Evolutionary conservation across 2,329 filamentous ascomycete species (phyloP).

Genomic region (Aureobasidium zeae): DNA sequence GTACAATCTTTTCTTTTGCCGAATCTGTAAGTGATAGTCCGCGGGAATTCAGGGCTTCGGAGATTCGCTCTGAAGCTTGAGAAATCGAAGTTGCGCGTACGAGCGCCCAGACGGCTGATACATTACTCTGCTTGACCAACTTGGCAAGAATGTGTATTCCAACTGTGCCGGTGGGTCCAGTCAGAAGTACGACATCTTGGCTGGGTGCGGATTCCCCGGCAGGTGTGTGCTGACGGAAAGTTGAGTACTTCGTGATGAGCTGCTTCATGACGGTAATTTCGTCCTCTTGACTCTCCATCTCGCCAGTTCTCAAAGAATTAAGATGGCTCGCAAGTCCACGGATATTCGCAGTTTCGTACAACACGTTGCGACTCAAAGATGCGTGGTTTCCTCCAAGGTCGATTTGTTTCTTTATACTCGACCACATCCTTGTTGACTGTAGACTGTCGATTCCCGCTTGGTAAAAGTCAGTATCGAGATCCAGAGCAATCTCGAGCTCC

Average conservation of each 20-base stretch:
- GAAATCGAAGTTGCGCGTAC: conserved; percentile 38
- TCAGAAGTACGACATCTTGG: conserved; percentile 38
- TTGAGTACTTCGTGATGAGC: conserved; percentile 39
- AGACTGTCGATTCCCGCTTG: conserved; percentile 49
- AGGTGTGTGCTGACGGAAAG: conserved; percentile 27
- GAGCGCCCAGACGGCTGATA: conserved; percentile 42
- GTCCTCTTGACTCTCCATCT: conserved; percentile 26
- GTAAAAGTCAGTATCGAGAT: conserved; percentile 46
- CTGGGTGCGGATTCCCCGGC: conserved; percentile 7
- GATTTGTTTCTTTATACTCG: conserved; percentile 43
- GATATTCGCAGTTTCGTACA: conserved; percentile 50
- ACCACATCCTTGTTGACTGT: conserved; percentile 48
- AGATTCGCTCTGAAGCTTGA: conserved; percentile 28
- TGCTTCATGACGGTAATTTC: conserved; percentile 37
- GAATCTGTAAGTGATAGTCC: conserved; percentile 28
- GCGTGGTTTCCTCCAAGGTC: conserved; percentile 36
- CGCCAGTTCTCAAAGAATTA: conserved; percentile 34
- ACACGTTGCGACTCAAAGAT: conserved; percentile 45
- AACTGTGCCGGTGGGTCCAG: conserved; percentile 57
- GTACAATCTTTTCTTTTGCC: conserved; percentile 28
- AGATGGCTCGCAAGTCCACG: conserved; percentile 39
- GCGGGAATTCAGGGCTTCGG: conserved; percentile 29
- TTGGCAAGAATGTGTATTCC: conserved; percentile 48
- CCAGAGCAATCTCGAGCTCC: conserved; percentile 22
- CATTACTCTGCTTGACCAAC: conserved; percentile 23